A percentile compares a stretch with the other conserved stretches of the same genome.
These are phyloP conservation scores for Thalassiosira allenii DNA, from an alignment of 352 stramenopile genomes.

Conservation along the genomic window DNA sequence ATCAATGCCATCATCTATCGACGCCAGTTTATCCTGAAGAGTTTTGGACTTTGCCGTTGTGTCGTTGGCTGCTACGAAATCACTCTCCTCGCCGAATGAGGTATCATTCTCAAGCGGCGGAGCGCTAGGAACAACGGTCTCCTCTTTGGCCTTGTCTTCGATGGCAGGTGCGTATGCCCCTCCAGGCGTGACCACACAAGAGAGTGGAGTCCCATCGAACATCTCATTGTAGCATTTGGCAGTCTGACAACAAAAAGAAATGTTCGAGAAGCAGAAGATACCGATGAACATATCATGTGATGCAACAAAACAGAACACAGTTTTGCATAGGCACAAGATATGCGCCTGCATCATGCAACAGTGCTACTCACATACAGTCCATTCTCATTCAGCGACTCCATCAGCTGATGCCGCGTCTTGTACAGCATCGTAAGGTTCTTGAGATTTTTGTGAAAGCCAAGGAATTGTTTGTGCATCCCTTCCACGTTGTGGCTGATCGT, in stretches of 20 bases:
- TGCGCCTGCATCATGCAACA: neutral
- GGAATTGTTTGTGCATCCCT: slow-evolving; percentile 46
- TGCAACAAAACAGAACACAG: neutral
- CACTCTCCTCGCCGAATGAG: too few relatives aligned
- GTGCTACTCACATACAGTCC: slow-evolving; percentile 49
- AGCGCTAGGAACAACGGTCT: neutral
- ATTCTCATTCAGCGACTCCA: slow-evolving; percentile 61
- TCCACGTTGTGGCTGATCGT: slow-evolving; percentile 54
- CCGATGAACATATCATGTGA: neutral
- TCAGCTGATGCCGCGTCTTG: slow-evolving; percentile 54
- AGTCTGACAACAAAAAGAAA: slow-evolving; percentile 23
- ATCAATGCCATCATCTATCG: slow-evolving; percentile 26
- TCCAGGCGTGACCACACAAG: slow-evolving; percentile 23
- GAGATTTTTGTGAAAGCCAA: slow-evolving; percentile 48
- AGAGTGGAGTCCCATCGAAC: slow-evolving; percentile 45
- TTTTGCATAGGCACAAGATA: neutral
- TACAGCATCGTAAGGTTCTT: slow-evolving; percentile 55
- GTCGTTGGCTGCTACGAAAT: neutral
- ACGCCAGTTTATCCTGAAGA: slow-evolving; percentile 5
- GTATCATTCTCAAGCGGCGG: neutral
- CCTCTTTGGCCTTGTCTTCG: slow-evolving; percentile 8
- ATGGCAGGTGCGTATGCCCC: neutral
- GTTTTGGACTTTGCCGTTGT: neutral
- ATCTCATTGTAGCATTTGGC: slow-evolving; percentile 62
- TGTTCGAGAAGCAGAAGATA: neutral